phyloP scores from a whole-genome alignment of 1,284 basidiomycete genomes.

The Pseudomicrostroma phylloplanum region DNA sequence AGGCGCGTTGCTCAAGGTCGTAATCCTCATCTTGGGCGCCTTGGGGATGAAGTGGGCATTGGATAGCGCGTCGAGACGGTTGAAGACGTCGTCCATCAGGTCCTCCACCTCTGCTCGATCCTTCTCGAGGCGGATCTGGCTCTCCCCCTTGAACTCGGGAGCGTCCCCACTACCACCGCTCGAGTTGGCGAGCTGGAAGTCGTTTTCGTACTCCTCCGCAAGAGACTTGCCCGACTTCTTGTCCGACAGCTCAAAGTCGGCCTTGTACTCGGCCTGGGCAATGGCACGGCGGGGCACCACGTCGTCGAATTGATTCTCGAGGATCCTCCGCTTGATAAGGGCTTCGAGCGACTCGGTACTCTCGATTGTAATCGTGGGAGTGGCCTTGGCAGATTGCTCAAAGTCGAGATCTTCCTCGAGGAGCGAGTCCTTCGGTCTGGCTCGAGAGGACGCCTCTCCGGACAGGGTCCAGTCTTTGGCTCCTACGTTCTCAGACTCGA shows the following conservation, averaged over 20 bases:
- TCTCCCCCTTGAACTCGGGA: constrained; percentile 60
- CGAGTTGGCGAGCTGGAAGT: constrained; percentile 68
- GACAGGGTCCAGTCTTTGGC: constrained; percentile 81
- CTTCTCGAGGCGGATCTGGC: constrained; percentile 79
- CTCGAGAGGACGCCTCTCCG: constrained; percentile 77
- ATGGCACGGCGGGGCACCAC: constrained; percentile 72
- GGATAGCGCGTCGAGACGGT: constrained; percentile 85
- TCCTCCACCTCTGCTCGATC: constrained; percentile 80
- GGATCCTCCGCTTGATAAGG: constrained; percentile 80
- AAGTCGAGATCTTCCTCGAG: constrained; percentile 93
- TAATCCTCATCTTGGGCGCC: constrained; percentile 81
- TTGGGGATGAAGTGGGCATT: constrained; percentile 96
- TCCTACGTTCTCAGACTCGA: constrained; percentile 58
- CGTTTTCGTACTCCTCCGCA: constrained; percentile 93
- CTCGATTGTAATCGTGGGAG: constrained; percentile 86
- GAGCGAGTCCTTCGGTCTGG: constrained; percentile 82
- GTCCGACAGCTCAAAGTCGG: constrained; percentile 86
- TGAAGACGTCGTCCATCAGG: constrained; percentile 77
- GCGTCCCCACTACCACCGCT: constrained; percentile 27
- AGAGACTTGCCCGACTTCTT: constrained; percentile 65
- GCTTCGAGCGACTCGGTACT: constrained; percentile 76
- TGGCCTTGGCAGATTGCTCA: constrained; percentile 76
- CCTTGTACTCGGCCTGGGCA: constrained; percentile 70
- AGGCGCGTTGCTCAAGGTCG: constrained; percentile 75
- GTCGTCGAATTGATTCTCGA: constrained; percentile 81